Conservation (phyloP, 768 basidiomycete species). For the Mycena amicta region DNA sequence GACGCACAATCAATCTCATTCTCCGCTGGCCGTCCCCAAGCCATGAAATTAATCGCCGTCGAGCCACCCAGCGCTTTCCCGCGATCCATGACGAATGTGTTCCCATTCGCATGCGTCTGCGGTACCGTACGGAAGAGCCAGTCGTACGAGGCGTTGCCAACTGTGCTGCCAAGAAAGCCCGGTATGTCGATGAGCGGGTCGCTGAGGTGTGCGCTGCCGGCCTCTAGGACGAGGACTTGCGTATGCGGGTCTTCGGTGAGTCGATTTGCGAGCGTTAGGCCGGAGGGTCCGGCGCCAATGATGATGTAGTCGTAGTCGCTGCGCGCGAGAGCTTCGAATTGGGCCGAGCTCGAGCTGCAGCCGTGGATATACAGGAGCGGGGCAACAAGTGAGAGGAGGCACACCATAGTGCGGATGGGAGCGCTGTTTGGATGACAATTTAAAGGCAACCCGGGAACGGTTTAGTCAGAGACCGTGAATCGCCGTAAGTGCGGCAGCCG, state of each 20-base stretch:
- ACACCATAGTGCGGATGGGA: no score
- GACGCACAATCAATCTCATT: conserved; percentile 32
- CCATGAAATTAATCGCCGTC: conserved; percentile 33
- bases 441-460: no score
- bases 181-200: conserved; percentile 27
- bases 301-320: conserved; percentile 6
- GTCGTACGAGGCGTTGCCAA: conserved; percentile 23
- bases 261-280: conserved; percentile 42
- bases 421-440: no score
- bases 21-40: conserved; percentile 29
- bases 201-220: conserved; percentile 25
- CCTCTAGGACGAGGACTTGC: conserved; percentile 38
- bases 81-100: conserved; percentile 5
- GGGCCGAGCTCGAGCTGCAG: no score
- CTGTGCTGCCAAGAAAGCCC: conserved; percentile 22
- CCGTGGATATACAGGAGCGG: no score
- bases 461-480: no score
- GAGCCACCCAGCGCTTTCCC: conserved; percentile 28
- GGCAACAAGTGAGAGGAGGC: no score
- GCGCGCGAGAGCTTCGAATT: no score
- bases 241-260: conserved; percentile 36
- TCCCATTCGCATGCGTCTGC: conserved; percentile 16
- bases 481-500: no score
- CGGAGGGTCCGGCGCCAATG: conserved; percentile 27
- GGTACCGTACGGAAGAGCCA: conserved; percentile 26